A percentile compares a stretch with the other conserved stretches of the same genome.
phyloP scores from a whole-genome alignment of 768 basidiomycete species.

The Hydnomerulius pinastri region DNA sequence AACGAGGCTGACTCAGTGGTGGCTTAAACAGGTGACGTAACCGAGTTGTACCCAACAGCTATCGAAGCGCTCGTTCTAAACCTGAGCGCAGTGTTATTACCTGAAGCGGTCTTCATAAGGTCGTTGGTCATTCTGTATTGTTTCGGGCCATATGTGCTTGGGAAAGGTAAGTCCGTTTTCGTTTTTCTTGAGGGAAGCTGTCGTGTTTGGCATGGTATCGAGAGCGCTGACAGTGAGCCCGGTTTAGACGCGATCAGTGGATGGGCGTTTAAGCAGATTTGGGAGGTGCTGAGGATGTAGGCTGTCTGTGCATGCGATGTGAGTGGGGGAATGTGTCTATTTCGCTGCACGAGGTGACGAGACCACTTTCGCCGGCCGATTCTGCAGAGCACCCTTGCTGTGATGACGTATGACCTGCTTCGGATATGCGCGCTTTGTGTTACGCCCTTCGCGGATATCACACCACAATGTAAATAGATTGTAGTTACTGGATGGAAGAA shows the following conservation, averaged over 20 bases:
- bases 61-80: slow-evolving; percentile 14
- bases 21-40: slow-evolving; percentile 10
- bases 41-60: slow-evolving; percentile 14
- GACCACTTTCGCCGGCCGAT: too few species aligned
- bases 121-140: slow-evolving; percentile 15
- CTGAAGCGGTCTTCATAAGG: slow-evolving; percentile 11
- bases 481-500: too few species aligned
- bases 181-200: neutral
- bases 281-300: neutral
- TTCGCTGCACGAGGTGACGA: neutral
- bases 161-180: slow-evolving; percentile 8
- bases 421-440: too few species aligned
- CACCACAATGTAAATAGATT: too few species aligned
- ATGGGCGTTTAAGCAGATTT: slow-evolving; percentile 10
- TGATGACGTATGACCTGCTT: too few species aligned
- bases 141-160: slow-evolving; percentile 14
- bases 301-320: neutral
- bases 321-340: neutral
- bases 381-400: too few species aligned
- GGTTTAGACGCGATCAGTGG: slow-evolving; percentile 13
- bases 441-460: too few species aligned
- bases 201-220: neutral
- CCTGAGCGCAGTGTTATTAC: slow-evolving; percentile 5
- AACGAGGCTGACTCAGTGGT: neutral
- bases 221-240: neutral